A percentile compares a stretch with the other conserved stretches of the same genome.
Conservation (phyloP, 768 basidiomycete genomes). For the Phlegmacium glaucopus region DNA sequence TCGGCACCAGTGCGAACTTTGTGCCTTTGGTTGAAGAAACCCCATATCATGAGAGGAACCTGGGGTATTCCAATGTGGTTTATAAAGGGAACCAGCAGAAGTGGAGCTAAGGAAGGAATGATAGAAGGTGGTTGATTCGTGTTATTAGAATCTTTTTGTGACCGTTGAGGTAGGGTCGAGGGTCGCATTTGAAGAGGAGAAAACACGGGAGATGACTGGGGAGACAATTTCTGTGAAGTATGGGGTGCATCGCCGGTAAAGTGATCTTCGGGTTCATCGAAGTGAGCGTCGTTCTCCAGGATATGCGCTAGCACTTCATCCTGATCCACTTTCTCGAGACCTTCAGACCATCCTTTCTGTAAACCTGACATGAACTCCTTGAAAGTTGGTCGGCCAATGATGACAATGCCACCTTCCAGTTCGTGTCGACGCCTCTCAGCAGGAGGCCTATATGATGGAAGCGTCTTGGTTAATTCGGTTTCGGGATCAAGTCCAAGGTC, state of each 20-base stretch:
- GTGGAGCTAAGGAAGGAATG: constrained; percentile 74
- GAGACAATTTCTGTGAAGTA: constrained; percentile 20
- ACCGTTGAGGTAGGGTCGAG: constrained; percentile 6
- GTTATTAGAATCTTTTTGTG: constrained; percentile 12
- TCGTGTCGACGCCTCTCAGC: constrained; percentile 53
- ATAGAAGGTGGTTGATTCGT: constrained; percentile 46
- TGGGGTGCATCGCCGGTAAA: constrained; percentile 18
- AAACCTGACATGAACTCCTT: constrained; percentile 95
- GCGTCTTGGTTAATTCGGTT: constrained; percentile 35
- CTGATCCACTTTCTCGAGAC: constrained; percentile 60
- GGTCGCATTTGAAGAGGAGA: constrained; percentile 26
- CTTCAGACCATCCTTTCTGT: constrained; percentile 78
- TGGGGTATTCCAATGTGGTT: constrained; percentile 80
- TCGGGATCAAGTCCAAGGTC: constrained; percentile 60
- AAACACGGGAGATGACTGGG: constrained; percentile 27
- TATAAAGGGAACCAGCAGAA: constrained; percentile 72
- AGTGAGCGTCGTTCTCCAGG: constrained; percentile 69
- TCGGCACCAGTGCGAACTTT: constrained; percentile 81
- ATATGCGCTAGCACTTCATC: constrained; percentile 69
- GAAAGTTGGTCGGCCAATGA: constrained; percentile 86
- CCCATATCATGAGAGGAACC: constrained; percentile 87
- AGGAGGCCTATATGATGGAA: constrained; percentile 52
- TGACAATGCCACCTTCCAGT: constrained; percentile 78
- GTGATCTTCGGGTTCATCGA: constrained; percentile 57
- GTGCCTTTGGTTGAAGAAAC: constrained; percentile 86